These are phyloP conservation scores for Mycena sanguinolenta DNA, from an alignment of 768 basidiomycete species.

Conservation along the genomic window DNA sequence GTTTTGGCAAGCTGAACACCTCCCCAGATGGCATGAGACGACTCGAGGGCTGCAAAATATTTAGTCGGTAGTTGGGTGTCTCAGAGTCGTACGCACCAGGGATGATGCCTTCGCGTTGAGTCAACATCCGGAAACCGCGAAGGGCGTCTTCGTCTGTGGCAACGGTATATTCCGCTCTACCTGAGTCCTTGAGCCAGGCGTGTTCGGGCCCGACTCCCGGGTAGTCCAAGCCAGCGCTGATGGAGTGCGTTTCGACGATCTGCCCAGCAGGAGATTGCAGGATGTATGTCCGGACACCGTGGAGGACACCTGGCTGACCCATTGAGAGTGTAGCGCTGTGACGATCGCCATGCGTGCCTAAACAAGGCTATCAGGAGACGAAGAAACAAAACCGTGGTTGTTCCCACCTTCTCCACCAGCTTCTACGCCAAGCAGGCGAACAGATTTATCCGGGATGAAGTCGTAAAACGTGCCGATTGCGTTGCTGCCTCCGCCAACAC, in stretches of 20 bases:
- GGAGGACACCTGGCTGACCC: conserved; percentile 94
- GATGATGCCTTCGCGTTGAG: conserved; percentile 96
- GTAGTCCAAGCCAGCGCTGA: conserved; percentile 96
- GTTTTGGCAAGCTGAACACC: conserved; percentile 88
- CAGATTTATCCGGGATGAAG: conserved; percentile 90
- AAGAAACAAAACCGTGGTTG: conserved; percentile 2
- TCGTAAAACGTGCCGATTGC: conserved; percentile 98
- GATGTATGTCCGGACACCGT: conserved; percentile 96
- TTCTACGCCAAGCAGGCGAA: conserved; percentile 93
- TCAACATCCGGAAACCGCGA: conserved; percentile 91
- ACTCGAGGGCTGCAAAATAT: conserved; percentile 80
- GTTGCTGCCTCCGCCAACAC: conserved; percentile 97
- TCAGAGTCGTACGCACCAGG: conserved; percentile 69
- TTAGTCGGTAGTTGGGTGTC: neutral
- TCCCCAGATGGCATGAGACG: conserved; percentile 96
- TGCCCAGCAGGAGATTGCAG: conserved; percentile 91
- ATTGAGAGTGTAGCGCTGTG: conserved; percentile 95
- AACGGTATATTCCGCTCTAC: conserved; percentile 91
- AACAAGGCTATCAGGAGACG: neutral
- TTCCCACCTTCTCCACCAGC: conserved; percentile 93
- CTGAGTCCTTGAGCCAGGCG: conserved; percentile 95
- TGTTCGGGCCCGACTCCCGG: conserved; percentile 99
- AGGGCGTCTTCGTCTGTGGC: conserved; percentile 96
- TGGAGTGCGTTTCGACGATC: conserved; percentile 96
- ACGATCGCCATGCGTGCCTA: conserved; percentile 84